Evolutionary conservation across 73 alveolate genomes (phyloP), one percentile per base, ranked within the genome.

Genomic region (Paramecium sonneborni): DNA sequence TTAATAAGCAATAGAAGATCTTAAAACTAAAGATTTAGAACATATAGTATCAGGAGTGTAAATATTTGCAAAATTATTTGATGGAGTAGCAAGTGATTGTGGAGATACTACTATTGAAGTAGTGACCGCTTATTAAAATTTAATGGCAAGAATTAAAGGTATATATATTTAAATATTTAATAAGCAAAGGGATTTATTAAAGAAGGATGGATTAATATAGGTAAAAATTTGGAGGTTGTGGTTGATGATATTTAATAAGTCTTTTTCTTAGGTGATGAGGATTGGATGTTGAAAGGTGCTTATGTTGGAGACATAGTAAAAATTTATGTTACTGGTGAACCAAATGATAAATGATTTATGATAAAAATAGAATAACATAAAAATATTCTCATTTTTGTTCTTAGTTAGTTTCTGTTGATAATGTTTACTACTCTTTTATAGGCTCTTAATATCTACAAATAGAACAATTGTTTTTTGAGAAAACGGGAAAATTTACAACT

Each of bases 311-410:
- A 79, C 0, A 32, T 79, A 41, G 90, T 41, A 4, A 79, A 79
- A 48, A 43, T 43, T 11, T 23, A 10, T 62, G 24, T 79, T 1
- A 30, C 55, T 26, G 90, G 90, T 6, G 48, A 6, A 46, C 90
- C 90, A 79, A 79, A 8, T 79, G 90, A 79, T 41, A 79, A 44
- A 43, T 79, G 90, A 79, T 79, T 35, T 52, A 52, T 52, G 32
- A 52, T 52, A 52, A 52, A 18, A 52, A 52, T 52, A n/a, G 68
- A 52, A 18, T 12, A 52, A 52, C 18, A 52, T 52, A 1, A 52
- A 52, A 52, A 52, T 52, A 52, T 52, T 52, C 68, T 52, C 68
- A 52, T 18, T 52, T 52, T 52, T 52, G 10, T 52, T 52, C 32
- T 52, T 52, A n/a, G 15, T 5, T 52, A n/a, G 9, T 3, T 12